Percentiles rank a stretch among this genome's conserved stretches.
phyloP scores from a whole-genome alignment of 176 grass and related monocot species.

The Bromus sterilis region DNA sequence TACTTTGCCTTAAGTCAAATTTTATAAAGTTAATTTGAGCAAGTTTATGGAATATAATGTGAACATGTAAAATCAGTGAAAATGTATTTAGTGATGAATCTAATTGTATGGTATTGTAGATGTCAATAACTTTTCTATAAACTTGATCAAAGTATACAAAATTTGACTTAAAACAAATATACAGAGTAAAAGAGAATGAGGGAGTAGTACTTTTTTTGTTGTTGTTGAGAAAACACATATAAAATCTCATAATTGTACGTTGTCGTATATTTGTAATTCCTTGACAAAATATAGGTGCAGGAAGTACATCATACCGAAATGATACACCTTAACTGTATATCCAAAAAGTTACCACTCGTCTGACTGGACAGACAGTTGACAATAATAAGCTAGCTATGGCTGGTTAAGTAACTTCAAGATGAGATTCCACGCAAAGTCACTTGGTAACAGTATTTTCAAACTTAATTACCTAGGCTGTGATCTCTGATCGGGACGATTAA shows the following conservation, averaged over 20 bases:
- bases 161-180: too few relatives aligned
- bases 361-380: not conserved
- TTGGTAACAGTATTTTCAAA: slow-evolving; percentile 29
- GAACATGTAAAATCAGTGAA: too few relatives aligned
- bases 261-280: not conserved
- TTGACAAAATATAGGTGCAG: too few relatives aligned
- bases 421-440: slow-evolving; percentile 29
- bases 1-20: too few relatives aligned
- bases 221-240: not conserved
- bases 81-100: too few relatives aligned
- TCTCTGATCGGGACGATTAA: slow-evolving; percentile 39
- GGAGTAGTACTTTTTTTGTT: too few relatives aligned
- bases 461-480: slow-evolving; percentile 21
- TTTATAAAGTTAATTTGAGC: not conserved
- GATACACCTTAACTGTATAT: not conserved
- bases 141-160: too few relatives aligned
- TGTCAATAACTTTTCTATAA: too few relatives aligned
- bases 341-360: not conserved
- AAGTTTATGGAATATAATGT: too few relatives aligned
- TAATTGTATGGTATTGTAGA: too few relatives aligned
- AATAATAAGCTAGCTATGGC: not conserved
- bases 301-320: not conserved
- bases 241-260: not conserved
- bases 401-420: slow-evolving; percentile 9
- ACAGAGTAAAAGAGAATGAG: too few relatives aligned